Conservation (phyloP, 164 flowering plant species). For the Vitis amurensis region DNA sequence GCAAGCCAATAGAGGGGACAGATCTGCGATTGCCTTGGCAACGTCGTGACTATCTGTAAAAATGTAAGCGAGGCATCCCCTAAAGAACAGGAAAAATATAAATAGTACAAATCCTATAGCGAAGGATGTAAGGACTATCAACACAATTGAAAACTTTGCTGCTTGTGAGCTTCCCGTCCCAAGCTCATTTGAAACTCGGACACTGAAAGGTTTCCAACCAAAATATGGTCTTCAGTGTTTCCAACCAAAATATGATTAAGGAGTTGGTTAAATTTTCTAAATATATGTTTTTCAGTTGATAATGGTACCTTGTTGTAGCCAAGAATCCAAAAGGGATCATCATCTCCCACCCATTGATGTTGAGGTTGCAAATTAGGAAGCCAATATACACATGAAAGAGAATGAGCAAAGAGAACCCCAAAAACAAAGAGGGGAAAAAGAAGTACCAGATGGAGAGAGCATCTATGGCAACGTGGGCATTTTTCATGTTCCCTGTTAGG, state of each 20-base stretch:
- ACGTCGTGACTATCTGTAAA: slow-evolving; percentile 29
- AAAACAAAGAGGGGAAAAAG: neutral
- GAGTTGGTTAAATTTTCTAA: neutral
- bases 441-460: slow-evolving; percentile 64
- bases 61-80: slow-evolving; percentile 23
- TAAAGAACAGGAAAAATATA: slow-evolving; percentile 21
- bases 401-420: neutral
- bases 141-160: slow-evolving; percentile 34
- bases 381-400: neutral
- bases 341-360: slow-evolving; percentile 65
- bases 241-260: neutral
- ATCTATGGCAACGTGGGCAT: slow-evolving; percentile 53
- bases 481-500: slow-evolving; percentile 48
- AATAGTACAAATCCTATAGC: slow-evolving; percentile 29
- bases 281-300: too few relatives aligned
- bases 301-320: slow-evolving; percentile 36
- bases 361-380: slow-evolving; percentile 35
- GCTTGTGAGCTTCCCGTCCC: slow-evolving; percentile 35
- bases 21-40: slow-evolving; percentile 20
- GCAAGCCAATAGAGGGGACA: slow-evolving; percentile 17
- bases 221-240: too few relatives aligned
- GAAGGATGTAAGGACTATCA: slow-evolving; percentile 24
- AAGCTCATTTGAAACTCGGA: slow-evolving; percentile 47
- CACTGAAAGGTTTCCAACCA: slow-evolving; percentile 24
- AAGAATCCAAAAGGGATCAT: slow-evolving; percentile 56